Percentiles rank a stretch among this genome's conserved stretches.
Evolutionary conservation across 148 eudicot genomes (phyloP).

Genomic region (Fagopyrum tataricum): DNA sequence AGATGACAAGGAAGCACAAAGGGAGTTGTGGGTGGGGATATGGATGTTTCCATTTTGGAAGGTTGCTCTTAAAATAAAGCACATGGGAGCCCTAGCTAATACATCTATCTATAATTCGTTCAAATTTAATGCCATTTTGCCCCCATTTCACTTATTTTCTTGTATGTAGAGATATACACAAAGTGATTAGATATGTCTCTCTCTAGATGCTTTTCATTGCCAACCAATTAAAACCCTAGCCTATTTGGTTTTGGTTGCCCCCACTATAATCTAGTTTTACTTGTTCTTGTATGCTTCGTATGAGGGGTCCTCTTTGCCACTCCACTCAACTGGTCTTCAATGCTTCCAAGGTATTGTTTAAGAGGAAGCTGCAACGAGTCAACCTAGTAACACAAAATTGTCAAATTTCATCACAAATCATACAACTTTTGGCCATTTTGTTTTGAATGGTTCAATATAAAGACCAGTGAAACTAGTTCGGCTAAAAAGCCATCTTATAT

Average conservation of each 20-base stretch:
- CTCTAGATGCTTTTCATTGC: neutral
- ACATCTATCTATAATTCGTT: neutral
- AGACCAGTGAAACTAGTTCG: too few relatives aligned
- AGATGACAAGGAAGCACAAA: constrained; percentile 12
- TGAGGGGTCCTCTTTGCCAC: too few relatives aligned
- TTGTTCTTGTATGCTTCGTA: too few relatives aligned
- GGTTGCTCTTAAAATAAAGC: constrained; percentile 30
- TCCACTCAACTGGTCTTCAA: too few relatives aligned
- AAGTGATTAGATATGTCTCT: constrained; percentile 8
- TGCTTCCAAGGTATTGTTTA: too few relatives aligned
- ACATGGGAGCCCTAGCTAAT: constrained; percentile 23
- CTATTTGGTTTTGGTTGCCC: constrained; percentile 4
- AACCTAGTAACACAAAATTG: too few relatives aligned
- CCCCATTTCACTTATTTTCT: constrained; percentile 1
- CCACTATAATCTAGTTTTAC: neutral
- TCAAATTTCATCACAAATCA: too few relatives aligned
- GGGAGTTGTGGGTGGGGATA: constrained; percentile 4
- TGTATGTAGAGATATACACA: neutral
- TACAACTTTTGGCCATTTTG: too few relatives aligned
- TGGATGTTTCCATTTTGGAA: constrained; percentile 22
- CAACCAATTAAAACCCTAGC: too few relatives aligned
- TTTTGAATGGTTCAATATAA: too few relatives aligned
- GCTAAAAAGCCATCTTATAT: too few relatives aligned
- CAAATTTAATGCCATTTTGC: constrained; percentile 6
- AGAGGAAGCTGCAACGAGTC: too few relatives aligned